phyloP scores from a whole-genome alignment of 306 rosid genomes.

The Begonia fuchsioides region DNA sequence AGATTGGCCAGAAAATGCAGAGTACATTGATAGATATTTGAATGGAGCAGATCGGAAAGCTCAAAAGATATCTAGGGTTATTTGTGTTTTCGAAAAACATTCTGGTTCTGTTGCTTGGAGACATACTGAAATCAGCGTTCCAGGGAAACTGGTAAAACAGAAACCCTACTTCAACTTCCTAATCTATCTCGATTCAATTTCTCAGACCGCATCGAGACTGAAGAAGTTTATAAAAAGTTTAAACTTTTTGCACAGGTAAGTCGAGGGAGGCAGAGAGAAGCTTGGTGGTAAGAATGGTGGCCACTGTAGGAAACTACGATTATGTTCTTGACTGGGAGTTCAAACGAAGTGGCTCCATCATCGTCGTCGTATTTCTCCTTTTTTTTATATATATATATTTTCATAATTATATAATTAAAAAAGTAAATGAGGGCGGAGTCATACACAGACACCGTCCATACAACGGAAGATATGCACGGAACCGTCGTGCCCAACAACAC shows the following conservation, averaged over 20 bases:
- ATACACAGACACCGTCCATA: conserved; percentile 23
- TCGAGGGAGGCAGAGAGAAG: conserved; percentile 43
- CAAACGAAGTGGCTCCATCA: conserved; percentile 48
- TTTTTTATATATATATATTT: background rate
- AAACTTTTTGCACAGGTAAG: conserved; percentile 38
- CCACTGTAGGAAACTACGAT: conserved; percentile 82
- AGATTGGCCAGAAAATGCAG: conserved; percentile 72
- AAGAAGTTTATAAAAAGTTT: background rate
- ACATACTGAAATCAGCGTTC: conserved; percentile 74
- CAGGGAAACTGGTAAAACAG: conserved; percentile 39
- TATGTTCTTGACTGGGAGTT: conserved; percentile 95
- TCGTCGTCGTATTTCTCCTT: conserved; percentile 48
- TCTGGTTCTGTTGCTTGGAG: conserved; percentile 70
- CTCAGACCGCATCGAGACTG: background rate
- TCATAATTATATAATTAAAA: background rate
- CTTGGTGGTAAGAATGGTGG: conserved; percentile 82
- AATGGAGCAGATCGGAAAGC: conserved; percentile 50
- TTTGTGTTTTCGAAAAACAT: conserved; percentile 59
- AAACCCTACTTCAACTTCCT: too few species aligned
- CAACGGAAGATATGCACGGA: conserved; percentile 32
- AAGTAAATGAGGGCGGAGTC: conserved; percentile 34
- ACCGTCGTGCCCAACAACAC: conserved; percentile 55
- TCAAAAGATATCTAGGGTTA: conserved; percentile 49
- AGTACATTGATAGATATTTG: conserved; percentile 52
- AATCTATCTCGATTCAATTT: background rate